Evolutionary conservation across 306 rosid genomes (phyloP), one percentile per base, ranked within the genome.

Genomic region (Glycine tomentella): DNA sequence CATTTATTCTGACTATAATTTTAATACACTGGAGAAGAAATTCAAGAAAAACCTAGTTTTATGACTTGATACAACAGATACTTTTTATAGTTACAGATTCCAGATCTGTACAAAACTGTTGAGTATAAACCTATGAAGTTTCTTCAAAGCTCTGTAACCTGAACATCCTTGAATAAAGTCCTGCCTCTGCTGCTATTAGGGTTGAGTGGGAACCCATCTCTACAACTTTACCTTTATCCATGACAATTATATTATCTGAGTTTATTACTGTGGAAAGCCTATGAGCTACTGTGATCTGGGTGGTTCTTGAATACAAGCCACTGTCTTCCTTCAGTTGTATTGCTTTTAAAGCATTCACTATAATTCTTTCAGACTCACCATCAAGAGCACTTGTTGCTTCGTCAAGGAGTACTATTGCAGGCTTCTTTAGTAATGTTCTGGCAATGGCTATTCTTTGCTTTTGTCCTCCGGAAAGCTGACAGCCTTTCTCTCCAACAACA

Each of bases 321-420:
- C 56, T 84, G 6, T 69, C 84, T 25, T 76, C 88, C 69, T 85
- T 87, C 79, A 49, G 70, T 53, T 80, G 85, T 70, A 88, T 86
- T 33, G 93, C 82, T 73, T 80, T 90, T 83, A 94, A 80, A 76
- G 98, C 92, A 9, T 70, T 89, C 64, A 92, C 87, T 13, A 92
- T 81, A 64, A 77, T 82, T 89, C 86, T 86, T 85, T 94, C 98
- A 15, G 97, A 92, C 75, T 94, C 95, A 6, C 92, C 90, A 90
- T 94, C 97, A 16, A 94, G 93, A 50, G 97, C 95, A 88, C 98
- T 94, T 40, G 98, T 94, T 88, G 98, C 97, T 90, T 94, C 97
- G 52, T 94, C 98, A 5, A 94, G 89, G 16, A 92, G 94, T 81
- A 92, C 78, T 62, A 92, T 89, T 80, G 91, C 78, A 48, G 97